Base-by-base conservation (phyloP, 345 rosid species). In the Theobroma cacao region DNA sequence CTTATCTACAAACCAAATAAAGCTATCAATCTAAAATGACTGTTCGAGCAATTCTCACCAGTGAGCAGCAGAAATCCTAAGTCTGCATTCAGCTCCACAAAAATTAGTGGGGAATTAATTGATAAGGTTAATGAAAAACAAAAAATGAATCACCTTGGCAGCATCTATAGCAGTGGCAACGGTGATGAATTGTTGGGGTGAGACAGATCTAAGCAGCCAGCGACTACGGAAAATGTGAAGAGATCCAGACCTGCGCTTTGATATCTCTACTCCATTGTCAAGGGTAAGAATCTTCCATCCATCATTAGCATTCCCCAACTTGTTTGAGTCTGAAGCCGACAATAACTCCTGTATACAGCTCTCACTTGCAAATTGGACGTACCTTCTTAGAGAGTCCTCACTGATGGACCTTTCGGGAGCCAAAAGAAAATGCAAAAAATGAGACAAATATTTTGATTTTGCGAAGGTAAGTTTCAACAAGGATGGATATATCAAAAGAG, bases 101-200 rank as follows among this genome's bases (percentile, higher is more conserved):
- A 41, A 41, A n/a, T n/a, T 3, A 41, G 4, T 31, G 17, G 4
- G 20, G 43, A 30, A 18, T 45, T 61, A 4, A n/a, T 56, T 55
- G 1, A 10, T 14, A 28, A 30, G 69, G 9, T 7, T 18, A 64
- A 14, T n/a, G 5, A 50, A 64, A 11, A 36, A 30, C 40, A 24
- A 53, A 64, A 48, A 12, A 34, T 50, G 3, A 24, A 26, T 28
- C 24, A 93, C 98, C 94, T 89, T 88, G 50, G 98, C 95, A 55
- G 91, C 95, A 75, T 89, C 92, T 20, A 93, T 90, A 31, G 96
- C 94, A 47, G 88, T 93, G 69, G 98, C 94, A 48, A 93, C 92
- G n/a, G 87, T 81, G 72, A 88, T 81, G 83, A 93, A 91, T 73
- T 93, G 94, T 30, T 89, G 82, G 3, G 96, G 90, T 0, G 92